phyloP scores from a whole-genome alignment of 129 eudicot species.

The Tanacetum coccineum region DNA sequence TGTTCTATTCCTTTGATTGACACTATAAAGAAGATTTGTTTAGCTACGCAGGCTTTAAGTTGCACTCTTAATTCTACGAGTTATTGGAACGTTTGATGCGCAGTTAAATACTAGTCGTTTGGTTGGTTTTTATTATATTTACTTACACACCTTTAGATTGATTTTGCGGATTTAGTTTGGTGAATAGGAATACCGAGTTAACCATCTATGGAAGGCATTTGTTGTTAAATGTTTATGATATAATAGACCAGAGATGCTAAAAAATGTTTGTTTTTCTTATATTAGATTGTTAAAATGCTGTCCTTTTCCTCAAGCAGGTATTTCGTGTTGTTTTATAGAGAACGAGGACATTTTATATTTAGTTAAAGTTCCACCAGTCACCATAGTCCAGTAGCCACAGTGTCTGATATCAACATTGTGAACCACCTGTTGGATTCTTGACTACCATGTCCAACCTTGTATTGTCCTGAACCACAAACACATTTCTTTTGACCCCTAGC shows the following conservation, averaged over 20 bases:
- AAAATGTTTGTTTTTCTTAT: neutral
- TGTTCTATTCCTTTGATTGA: too few relatives aligned
- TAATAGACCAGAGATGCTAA: too few relatives aligned
- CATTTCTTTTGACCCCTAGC: neutral
- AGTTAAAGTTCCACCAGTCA: too few relatives aligned
- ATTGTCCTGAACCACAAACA: neutral
- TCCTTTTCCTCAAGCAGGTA: neutral
- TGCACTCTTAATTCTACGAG: too few relatives aligned
- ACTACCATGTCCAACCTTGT: neutral
- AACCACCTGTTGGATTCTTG: neutral
- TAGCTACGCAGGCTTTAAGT: too few relatives aligned
- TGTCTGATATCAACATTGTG: neutral
- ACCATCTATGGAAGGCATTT: neutral
- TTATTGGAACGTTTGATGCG: too few relatives aligned
- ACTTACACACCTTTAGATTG: neutral
- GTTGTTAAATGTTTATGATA: too few relatives aligned
- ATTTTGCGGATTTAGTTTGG: neutral
- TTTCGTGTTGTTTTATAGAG: neutral
- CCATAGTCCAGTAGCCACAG: neutral
- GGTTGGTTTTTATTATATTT: neutral
- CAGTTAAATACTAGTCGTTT: neutral
- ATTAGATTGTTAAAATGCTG: neutral
- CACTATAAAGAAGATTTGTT: too few relatives aligned
- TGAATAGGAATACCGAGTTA: neutral
- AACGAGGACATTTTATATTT: neutral